Evolutionary conservation across 192 early-diverging fungal species (phyloP).

Genomic region (Podila epigama): DNA sequence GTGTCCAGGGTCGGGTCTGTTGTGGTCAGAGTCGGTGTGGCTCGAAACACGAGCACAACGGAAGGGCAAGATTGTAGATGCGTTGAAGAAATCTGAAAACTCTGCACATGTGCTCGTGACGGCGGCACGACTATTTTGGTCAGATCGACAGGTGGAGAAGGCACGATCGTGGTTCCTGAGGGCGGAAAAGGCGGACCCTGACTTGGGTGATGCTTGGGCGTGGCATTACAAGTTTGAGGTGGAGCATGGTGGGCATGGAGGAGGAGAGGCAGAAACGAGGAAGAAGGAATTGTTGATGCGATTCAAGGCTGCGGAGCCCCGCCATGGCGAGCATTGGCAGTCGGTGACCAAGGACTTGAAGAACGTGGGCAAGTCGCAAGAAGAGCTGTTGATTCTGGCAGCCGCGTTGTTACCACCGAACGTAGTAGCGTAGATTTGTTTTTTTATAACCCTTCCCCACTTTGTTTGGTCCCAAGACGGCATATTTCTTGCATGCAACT

Average conservation of each 20-base stretch:
- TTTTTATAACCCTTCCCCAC: no score
- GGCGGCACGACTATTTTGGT: constrained; percentile 93
- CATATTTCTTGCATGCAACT: no score
- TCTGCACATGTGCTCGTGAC: constrained; percentile 81
- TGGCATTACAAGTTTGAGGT: constrained; percentile 95
- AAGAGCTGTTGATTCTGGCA: constrained; percentile 63
- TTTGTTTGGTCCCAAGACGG: no score
- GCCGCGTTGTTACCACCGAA: constrained; percentile 45
- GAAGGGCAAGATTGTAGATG: constrained; percentile 88
- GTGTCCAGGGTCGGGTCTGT: constrained; percentile 81
- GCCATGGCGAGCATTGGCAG: constrained; percentile 93
- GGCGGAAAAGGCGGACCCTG: constrained; percentile 81
- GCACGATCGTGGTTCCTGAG: constrained; percentile 92
- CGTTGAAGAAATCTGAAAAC: constrained; percentile 89
- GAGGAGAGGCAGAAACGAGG: constrained; percentile 54
- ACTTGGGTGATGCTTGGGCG: constrained; percentile 93
- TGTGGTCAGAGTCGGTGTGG: constrained; percentile 91
- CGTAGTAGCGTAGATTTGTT: constrained; percentile 24
- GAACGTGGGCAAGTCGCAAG: constrained; percentile 71
- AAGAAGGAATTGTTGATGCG: constrained; percentile 63
- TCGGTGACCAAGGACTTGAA: constrained; percentile 76
- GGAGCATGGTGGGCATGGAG: constrained; percentile 80
- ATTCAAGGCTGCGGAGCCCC: constrained; percentile 83
- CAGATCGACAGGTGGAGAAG: constrained; percentile 92
- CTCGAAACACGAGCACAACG: constrained; percentile 87